These are phyloP conservation scores for Suillus subaureus DNA, from an alignment of 768 basidiomycete species.

Conservation along the genomic window DNA sequence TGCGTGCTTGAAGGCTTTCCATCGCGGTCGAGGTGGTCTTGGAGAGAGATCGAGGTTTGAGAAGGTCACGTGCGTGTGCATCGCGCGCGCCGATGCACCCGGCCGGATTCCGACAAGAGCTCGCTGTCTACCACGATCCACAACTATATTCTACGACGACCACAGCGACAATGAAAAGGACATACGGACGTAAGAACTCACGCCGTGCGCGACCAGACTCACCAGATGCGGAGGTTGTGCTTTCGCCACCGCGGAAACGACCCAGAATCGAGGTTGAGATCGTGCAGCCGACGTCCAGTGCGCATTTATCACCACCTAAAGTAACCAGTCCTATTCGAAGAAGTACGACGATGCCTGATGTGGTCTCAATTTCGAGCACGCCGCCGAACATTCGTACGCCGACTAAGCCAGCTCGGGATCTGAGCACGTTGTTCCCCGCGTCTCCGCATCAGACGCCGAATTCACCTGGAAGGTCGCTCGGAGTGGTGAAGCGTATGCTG, in stretches of 20 bases:
- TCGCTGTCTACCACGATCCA: conserved; percentile 2
- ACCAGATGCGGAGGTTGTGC: not conserved
- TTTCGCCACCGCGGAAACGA: conserved; percentile 31
- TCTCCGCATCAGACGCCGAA: conserved; percentile 27
- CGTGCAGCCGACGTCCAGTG: conserved; percentile 13
- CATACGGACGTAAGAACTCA: conserved; percentile 36
- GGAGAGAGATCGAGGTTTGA: conserved; percentile 6
- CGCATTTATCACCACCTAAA: conserved; percentile 7
- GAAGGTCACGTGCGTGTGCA: conserved; percentile 1
- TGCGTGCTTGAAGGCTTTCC: conserved; percentile 57
- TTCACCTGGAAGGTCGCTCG: conserved; percentile 38
- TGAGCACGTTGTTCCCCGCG: conserved; percentile 49
- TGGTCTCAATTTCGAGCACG: not conserved
- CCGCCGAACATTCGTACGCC: conserved; percentile 16
- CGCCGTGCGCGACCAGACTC: conserved; percentile 15
- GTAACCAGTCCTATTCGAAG: conserved; percentile 4
- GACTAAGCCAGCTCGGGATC: conserved; percentile 40
- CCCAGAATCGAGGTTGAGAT: conserved; percentile 35
- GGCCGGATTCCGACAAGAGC: conserved; percentile 5
- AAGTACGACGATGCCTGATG: conserved; percentile 8
- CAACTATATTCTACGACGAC: not conserved
- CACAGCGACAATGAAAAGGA: conserved; percentile 32
- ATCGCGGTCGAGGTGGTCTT: conserved; percentile 34
- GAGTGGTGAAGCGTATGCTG: conserved; percentile 72
- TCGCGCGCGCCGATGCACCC: not conserved